phyloP scores from a whole-genome alignment of 1,139 yeast species.

The Arxiozyma slooffiae region DNA sequence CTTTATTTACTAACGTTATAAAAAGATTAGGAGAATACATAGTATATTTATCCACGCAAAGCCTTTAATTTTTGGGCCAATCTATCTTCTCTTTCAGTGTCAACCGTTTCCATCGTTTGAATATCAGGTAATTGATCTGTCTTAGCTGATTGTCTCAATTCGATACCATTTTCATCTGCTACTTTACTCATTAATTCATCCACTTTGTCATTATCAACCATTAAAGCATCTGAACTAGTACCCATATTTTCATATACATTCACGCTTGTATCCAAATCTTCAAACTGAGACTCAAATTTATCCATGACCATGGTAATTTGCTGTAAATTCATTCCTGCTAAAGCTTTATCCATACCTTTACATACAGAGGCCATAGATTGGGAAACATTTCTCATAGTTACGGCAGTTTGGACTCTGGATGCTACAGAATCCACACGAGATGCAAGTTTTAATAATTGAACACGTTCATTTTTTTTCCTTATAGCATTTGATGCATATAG shows the following conservation, averaged over 20 bases:
- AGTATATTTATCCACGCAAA: constrained; percentile 36
- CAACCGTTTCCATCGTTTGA: constrained; percentile 31
- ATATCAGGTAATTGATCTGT: constrained; percentile 44
- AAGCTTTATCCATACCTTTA: constrained; percentile 91
- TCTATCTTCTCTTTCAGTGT: constrained; percentile 77
- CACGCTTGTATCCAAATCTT: constrained; percentile 88
- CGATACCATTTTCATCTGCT: constrained; percentile 97
- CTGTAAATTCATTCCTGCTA: constrained; percentile 92
- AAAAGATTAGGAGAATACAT: not conserved
- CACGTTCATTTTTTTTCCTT: constrained; percentile 77
- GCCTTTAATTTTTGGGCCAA: constrained; percentile 85
- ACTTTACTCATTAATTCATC: constrained; percentile 85
- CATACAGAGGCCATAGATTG: constrained; percentile 91
- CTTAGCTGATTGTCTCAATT: constrained; percentile 62
- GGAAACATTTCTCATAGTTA: constrained; percentile 89
- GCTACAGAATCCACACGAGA: constrained; percentile 95
- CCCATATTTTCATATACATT: constrained; percentile 90
- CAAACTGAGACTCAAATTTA: constrained; percentile 91
- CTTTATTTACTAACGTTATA: not conserved
- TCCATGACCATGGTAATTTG: constrained; percentile 92
- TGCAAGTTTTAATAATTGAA: constrained; percentile 71
- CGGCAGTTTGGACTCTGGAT: constrained; percentile 92
- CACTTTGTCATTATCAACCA: constrained; percentile 82
- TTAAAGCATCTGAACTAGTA: constrained; percentile 72
- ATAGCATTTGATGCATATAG: constrained; percentile 94